Conservation (phyloP, 306 rosid genomes). For the Prinsepia uniflora region DNA sequence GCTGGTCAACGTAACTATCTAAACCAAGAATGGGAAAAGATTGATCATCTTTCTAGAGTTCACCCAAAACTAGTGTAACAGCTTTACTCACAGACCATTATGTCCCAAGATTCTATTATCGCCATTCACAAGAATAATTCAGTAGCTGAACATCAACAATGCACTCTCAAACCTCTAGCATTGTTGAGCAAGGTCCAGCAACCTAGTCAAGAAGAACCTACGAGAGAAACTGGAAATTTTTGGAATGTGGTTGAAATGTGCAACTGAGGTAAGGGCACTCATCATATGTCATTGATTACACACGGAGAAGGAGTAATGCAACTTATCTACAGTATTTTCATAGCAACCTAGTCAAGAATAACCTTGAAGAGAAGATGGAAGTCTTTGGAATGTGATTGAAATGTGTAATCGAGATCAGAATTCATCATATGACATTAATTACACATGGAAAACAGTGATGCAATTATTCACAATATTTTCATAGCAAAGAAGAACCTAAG, state of each 20-base stretch:
- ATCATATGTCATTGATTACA: not conserved
- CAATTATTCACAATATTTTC: not conserved
- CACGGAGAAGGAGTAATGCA: not conserved
- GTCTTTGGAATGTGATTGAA: not conserved
- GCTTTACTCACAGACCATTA: not conserved
- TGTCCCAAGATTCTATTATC: not conserved
- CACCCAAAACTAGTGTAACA: not conserved
- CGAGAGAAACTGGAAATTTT: not conserved
- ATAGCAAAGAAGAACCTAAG: not conserved
- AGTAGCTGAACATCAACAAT: not conserved
- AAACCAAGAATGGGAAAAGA: not conserved
- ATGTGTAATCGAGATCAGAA: not conserved
- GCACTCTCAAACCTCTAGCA: not conserved
- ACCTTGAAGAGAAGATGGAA: not conserved
- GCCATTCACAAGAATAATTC: slow-evolving; percentile 1
- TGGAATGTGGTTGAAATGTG: not conserved
- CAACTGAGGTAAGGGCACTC: slow-evolving; percentile 1
- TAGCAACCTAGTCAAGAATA: slow-evolving; percentile 8
- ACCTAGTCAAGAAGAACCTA: slow-evolving; percentile 7
- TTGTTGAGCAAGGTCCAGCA: not conserved
- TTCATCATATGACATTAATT: not conserved
- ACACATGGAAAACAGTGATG: not conserved
- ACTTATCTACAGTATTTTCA: not conserved
- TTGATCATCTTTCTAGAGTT: not conserved
- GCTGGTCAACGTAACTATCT: not conserved